phyloP scores from a whole-genome alignment of 805 yeast genomes.

The Candida loeiensis region DNA sequence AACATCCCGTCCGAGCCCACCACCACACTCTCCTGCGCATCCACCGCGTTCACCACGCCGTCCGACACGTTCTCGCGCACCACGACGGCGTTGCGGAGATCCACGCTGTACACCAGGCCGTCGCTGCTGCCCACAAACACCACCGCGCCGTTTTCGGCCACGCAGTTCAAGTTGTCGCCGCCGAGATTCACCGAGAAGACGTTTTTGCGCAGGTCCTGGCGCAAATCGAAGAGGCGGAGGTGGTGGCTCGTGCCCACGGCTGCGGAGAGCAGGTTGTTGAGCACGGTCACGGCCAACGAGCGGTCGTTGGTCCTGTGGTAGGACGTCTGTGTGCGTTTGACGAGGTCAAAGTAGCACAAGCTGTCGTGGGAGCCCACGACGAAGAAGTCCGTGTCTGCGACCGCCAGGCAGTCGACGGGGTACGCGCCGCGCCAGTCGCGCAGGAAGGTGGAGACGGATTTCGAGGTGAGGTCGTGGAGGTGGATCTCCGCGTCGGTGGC shows the following conservation, averaged over 20 bases:
- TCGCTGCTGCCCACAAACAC: constrained; percentile 20
- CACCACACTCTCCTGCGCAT: background rate
- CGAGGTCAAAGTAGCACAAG: constrained; percentile 21
- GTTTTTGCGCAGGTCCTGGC: constrained; percentile 12
- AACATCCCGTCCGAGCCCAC: constrained; percentile 1
- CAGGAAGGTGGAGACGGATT: background rate
- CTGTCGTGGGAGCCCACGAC: constrained; percentile 17
- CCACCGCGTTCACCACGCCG: constrained; percentile 6
- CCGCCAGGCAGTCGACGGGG: constrained; percentile 17
- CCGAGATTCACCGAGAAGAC: constrained; percentile 18
- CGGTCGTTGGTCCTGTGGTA: constrained; percentile 11
- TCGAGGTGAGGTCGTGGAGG: constrained; percentile 11
- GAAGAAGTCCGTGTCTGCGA: constrained; percentile 12
- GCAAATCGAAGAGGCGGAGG: constrained; percentile 23
- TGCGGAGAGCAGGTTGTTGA: constrained; percentile 19
- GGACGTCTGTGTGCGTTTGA: constrained; percentile 10
- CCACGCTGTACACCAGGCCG: constrained; percentile 20
- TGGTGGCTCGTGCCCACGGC: constrained; percentile 25
- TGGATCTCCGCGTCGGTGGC: constrained; percentile 18
- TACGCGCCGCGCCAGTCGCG: constrained; percentile 13
- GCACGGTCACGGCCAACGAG: constrained; percentile 19
- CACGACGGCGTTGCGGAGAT: constrained; percentile 18
- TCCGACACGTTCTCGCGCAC: constrained; percentile 5
- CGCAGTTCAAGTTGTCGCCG: constrained; percentile 22
- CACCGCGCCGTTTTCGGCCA: constrained; percentile 8